phyloP scores from a whole-genome alignment of 257 asterid genomes.

The Nicotiana attenuata region DNA sequence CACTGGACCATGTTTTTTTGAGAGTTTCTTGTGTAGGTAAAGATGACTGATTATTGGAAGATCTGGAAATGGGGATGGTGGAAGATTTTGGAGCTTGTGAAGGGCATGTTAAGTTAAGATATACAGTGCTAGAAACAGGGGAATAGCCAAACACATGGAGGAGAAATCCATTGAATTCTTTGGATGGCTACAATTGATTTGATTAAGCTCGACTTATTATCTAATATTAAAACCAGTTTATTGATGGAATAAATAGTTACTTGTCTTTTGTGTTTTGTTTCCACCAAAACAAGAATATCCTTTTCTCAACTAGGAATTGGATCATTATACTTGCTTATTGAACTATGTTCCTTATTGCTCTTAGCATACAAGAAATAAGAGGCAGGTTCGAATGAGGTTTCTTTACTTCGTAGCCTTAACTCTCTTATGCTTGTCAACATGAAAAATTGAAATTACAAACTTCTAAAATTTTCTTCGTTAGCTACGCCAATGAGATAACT shows the following conservation, averaged over 20 bases:
- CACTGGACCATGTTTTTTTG: conserved; percentile 44
- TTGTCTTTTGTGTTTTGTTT: no score
- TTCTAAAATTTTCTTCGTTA: not conserved
- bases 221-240: no score
- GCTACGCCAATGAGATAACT: not conserved
- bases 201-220: not conserved
- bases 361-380: not conserved
- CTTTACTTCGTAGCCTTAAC: not conserved
- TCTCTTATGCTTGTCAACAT: not conserved
- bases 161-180: not conserved
- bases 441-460: not conserved
- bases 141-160: not conserved
- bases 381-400: not conserved
- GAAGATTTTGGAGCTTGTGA: conserved; percentile 31
- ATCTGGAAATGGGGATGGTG: conserved; percentile 47
- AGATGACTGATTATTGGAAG: conserved; percentile 62
- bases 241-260: no score
- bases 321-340: not conserved
- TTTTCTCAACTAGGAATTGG: no score
- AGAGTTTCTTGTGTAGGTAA: conserved; percentile 34
- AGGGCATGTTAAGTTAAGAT: conserved; percentile 31
- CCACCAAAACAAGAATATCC: no score
- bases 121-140: conserved; percentile 29
- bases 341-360: not conserved
- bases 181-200: not conserved